phyloP scores from a whole-genome alignment of 495 filamentous ascomycete genomes.

The Wilcoxina mikolae region DNA sequence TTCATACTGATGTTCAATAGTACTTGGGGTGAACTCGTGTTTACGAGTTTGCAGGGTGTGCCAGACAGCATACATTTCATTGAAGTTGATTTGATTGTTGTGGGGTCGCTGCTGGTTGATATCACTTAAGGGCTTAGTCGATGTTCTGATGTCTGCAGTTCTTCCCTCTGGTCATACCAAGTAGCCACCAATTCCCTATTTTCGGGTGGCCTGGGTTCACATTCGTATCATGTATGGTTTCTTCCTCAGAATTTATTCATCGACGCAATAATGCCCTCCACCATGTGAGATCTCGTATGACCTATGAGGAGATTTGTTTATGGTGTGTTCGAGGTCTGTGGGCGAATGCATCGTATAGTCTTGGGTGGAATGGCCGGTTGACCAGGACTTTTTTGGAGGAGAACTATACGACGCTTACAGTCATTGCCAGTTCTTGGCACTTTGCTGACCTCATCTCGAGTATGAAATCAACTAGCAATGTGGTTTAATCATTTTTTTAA shows the following conservation, averaged over 20 bases:
- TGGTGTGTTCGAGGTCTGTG: neutral
- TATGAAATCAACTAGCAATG: neutral
- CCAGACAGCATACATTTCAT: neutral
- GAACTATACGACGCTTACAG: neutral
- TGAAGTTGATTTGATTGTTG: neutral
- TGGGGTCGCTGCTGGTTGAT: neutral
- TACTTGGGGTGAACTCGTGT: neutral
- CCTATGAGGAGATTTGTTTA: neutral
- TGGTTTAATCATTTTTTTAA: conserved; percentile 24
- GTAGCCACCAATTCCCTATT: neutral
- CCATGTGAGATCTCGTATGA: neutral
- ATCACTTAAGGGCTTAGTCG: too few relatives aligned
- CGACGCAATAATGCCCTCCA: neutral
- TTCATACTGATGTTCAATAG: neutral
- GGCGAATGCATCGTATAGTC: neutral
- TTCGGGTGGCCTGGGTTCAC: neutral
- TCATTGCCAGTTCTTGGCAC: neutral
- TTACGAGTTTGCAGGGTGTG: neutral
- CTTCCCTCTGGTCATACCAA: too few relatives aligned
- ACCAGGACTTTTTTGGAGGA: neutral
- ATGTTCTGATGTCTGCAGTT: too few relatives aligned
- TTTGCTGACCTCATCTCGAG: too few relatives aligned
- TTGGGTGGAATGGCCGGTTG: neutral
- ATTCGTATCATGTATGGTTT: neutral
- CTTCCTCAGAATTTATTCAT: neutral